These are phyloP conservation scores for Microbotryum saponariae DNA, from an alignment of 1,284 basidiomycete species.

Conservation along the genomic window DNA sequence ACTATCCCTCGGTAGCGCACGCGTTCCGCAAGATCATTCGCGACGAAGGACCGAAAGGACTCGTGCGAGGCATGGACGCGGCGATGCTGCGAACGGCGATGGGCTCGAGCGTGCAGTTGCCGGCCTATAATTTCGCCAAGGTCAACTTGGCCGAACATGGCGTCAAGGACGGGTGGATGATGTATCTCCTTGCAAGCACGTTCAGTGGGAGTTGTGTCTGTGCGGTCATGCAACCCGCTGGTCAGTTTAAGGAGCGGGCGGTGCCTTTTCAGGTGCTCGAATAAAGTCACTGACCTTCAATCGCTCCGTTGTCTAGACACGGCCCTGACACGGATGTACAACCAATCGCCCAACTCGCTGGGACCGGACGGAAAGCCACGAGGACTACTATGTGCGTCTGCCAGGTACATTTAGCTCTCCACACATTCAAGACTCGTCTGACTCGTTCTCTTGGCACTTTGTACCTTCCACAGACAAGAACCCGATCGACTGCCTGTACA, in stretches of 20 bases:
- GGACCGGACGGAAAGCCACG: conserved; percentile 54
- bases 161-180: conserved; percentile 69
- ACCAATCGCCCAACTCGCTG: conserved; percentile 51
- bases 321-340: conserved; percentile 89
- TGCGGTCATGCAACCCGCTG: conserved; percentile 46
- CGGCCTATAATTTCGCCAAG: conserved; percentile 91
- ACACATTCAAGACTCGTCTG: not conserved
- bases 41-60: conserved; percentile 67
- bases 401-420: not conserved
- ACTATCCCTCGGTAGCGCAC: conserved; percentile 75
- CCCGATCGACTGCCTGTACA: conserved; percentile 92
- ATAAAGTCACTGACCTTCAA: not conserved
- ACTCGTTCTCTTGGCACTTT: not conserved
- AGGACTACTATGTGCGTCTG: conserved; percentile 64
- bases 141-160: conserved; percentile 59
- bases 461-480: conserved; percentile 45
- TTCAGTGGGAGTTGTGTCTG: conserved; percentile 82
- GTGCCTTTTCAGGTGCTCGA: not conserved
- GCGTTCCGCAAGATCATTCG: conserved; percentile 72
- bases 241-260: conserved; percentile 18
- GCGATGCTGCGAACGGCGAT: conserved; percentile 88
- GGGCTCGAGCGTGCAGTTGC: conserved; percentile 88
- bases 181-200: conserved; percentile 77
- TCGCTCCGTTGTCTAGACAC: conserved; percentile 45
- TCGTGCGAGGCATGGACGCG: conserved; percentile 84